phyloP scores from a whole-genome alignment of 1,284 basidiomycete genomes.

The Peniophora sp. region DNA sequence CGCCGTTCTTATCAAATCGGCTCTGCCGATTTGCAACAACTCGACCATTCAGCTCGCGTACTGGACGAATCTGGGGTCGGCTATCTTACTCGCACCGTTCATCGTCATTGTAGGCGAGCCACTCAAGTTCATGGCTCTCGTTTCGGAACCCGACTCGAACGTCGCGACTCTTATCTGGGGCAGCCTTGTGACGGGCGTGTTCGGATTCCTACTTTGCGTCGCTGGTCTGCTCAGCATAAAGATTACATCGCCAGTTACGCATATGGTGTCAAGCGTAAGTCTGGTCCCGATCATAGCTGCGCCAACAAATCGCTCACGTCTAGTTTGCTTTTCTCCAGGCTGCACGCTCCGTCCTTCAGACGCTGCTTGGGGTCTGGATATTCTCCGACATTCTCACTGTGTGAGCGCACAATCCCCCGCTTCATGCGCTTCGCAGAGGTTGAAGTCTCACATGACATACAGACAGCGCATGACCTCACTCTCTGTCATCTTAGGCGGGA shows the following conservation, averaged over 20 bases:
- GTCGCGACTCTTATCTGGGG: constrained; percentile 53
- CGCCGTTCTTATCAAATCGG: constrained; percentile 65
- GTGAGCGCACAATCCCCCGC: constrained; percentile 31
- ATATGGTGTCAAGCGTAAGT: constrained; percentile 70
- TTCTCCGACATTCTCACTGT: constrained; percentile 59
- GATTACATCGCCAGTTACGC: constrained; percentile 64
- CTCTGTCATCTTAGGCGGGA: constrained; percentile 51
- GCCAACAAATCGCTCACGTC: too few relatives aligned
- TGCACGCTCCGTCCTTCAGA: constrained; percentile 67
- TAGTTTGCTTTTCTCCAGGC: constrained; percentile 39
- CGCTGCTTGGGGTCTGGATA: constrained; percentile 58
- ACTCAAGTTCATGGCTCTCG: constrained; percentile 28
- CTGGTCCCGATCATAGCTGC: too few relatives aligned
- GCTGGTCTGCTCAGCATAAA: constrained; percentile 67
- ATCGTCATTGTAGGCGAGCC: constrained; percentile 51
- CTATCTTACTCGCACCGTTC: constrained; percentile 53
- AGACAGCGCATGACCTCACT: constrained; percentile 57
- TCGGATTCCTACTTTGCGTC: constrained; percentile 66
- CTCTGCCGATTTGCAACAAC: constrained; percentile 57
- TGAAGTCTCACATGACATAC: neutral
- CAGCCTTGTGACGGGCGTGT: constrained; percentile 57
- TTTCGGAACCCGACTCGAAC: constrained; percentile 36
- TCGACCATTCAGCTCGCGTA: constrained; percentile 67
- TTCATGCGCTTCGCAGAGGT: neutral
- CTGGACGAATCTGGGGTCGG: constrained; percentile 69